Conservation (phyloP, 768 basidiomycete species). For the Podaxis carcinomalis region DNA sequence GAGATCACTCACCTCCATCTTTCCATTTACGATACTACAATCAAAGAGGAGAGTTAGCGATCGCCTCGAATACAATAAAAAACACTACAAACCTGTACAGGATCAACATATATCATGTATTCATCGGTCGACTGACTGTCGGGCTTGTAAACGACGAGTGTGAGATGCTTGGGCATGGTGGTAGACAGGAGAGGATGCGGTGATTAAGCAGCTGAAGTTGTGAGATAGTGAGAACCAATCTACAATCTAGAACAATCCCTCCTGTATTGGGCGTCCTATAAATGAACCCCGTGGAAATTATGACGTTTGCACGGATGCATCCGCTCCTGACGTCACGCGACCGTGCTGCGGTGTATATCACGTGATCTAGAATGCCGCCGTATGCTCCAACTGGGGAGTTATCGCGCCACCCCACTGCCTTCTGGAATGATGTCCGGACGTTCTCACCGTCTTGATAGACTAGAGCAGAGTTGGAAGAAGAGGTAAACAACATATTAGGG, state of each 20-base stretch:
- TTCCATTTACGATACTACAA: slow-evolving; percentile 74
- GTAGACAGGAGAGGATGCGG: slow-evolving; percentile 2
- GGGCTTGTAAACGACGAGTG: slow-evolving; percentile 79
- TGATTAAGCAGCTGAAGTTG: slow-evolving; percentile 1
- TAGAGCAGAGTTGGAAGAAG: not conserved
- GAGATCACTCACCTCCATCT: slow-evolving; percentile 56
- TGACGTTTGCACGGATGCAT: slow-evolving; percentile 22
- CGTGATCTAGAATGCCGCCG: slow-evolving; percentile 1
- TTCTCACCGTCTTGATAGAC: not conserved
- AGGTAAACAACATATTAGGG: not conserved
- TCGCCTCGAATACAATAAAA: not conserved
- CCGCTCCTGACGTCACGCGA: slow-evolving; percentile 24
- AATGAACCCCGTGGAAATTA: slow-evolving; percentile 16
- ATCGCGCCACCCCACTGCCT: not conserved
- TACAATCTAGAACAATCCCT: not conserved
- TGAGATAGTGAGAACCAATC: slow-evolving; percentile 5
- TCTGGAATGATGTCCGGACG: not conserved
- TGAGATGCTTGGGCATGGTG: slow-evolving; percentile 44
- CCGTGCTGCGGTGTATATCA: not conserved
- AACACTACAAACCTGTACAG: slow-evolving; percentile 45
- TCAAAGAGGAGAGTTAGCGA: slow-evolving; percentile 12
- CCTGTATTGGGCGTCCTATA: not conserved
- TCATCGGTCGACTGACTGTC: slow-evolving; percentile 68
- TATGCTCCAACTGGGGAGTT: not conserved
- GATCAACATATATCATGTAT: slow-evolving; percentile 66